These are phyloP conservation scores for Magnusiomyces ingens DNA, from an alignment of 1,139 yeast species.

Conservation along the genomic window DNA sequence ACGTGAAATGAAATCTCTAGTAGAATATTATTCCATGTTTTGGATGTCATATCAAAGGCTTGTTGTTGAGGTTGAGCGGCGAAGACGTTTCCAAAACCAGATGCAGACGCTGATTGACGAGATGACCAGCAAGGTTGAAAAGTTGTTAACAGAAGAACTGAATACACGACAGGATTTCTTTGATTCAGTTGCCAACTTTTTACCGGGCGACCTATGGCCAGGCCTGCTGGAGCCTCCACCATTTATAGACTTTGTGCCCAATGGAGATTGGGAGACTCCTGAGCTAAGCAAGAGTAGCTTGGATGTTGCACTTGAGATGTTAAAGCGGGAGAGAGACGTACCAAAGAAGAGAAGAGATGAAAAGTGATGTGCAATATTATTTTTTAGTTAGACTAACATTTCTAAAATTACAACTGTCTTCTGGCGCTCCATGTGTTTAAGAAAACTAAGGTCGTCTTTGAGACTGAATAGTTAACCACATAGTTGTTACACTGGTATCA, in stretches of 20 bases:
- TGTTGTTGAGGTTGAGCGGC: conserved; percentile 38
- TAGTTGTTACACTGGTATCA: no score
- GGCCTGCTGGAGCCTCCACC: conserved; percentile 34
- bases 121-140: neutral
- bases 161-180: conserved; percentile 39
- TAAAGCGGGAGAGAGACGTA: neutral
- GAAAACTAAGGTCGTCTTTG: no score
- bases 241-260: conserved; percentile 10
- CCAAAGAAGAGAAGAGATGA: neutral
- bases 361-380: neutral
- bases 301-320: neutral
- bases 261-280: conserved; percentile 12
- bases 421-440: no score
- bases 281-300: conserved; percentile 3
- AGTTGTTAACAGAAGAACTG: conserved; percentile 33
- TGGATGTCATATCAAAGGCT: conserved; percentile 44
- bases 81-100: conserved; percentile 9
- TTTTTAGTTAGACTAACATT: no score
- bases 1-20: conserved; percentile 31
- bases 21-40: conserved; percentile 45
- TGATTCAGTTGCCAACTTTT: conserved; percentile 41
- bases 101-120: conserved; percentile 6
- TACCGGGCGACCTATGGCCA: conserved; percentile 50
- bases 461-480: no score
- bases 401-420: no score